Conservation (phyloP, 495 filamentous ascomycete species). For the Aspergillus leporis region DNA sequence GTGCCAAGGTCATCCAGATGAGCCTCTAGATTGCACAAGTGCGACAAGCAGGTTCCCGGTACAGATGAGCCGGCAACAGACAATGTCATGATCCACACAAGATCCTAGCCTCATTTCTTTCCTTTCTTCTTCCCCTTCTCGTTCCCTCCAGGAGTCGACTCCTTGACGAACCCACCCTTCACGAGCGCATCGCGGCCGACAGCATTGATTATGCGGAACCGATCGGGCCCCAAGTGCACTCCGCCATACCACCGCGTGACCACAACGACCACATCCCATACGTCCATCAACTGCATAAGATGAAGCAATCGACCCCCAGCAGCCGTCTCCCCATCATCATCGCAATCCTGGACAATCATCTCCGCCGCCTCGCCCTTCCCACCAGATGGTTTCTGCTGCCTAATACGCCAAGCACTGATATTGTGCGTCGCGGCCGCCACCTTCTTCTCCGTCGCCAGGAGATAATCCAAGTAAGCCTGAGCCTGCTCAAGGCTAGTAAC, state of each 20-base stretch:
- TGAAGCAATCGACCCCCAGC: constrained; percentile 83
- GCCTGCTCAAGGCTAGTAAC: constrained; percentile 71
- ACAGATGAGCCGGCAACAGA: neutral
- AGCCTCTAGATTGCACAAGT: neutral
- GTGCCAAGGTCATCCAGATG: neutral
- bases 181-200: constrained; percentile 85
- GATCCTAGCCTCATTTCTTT: constrained; percentile 47
- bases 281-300: constrained; percentile 91
- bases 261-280: constrained; percentile 91
- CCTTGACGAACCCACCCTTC: constrained; percentile 66
- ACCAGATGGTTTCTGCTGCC: constrained; percentile 32
- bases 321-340: constrained; percentile 96
- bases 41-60: neutral
- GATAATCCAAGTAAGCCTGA: constrained; percentile 64
- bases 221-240: constrained; percentile 77
- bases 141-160: constrained; percentile 30
- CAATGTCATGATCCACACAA: neutral
- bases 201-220: constrained; percentile 86
- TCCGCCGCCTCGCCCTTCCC: constrained; percentile 39
- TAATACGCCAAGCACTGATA: constrained; percentile 71
- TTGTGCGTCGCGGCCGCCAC: constrained; percentile 88
- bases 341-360: constrained; percentile 79
- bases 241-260: constrained; percentile 96
- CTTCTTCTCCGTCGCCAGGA: constrained; percentile 77
- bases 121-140: constrained; percentile 59